phyloP scores from a whole-genome alignment of 2,329 filamentous ascomycete genomes.

The Fusarium stilboides region DNA sequence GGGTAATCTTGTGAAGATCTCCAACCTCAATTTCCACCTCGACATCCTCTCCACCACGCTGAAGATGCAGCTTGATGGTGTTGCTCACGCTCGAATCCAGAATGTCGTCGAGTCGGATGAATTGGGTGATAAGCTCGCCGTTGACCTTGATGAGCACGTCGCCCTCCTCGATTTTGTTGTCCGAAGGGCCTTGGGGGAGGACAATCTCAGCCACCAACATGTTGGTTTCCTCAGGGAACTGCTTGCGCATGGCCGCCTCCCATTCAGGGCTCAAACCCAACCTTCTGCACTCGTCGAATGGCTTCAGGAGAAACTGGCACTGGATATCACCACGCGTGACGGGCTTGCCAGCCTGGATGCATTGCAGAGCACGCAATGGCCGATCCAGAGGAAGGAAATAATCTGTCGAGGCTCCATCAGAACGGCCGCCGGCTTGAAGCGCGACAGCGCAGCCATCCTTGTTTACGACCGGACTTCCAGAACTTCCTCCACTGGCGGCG shows the following conservation, averaged over 20 bases:
- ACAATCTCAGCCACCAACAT: slow-evolving; percentile 98
- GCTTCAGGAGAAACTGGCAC: slow-evolving; percentile 96
- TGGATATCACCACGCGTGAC: slow-evolving; percentile 97
- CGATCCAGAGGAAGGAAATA: slow-evolving; percentile 97
- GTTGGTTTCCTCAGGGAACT: slow-evolving; percentile 93
- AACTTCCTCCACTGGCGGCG: slow-evolving; percentile 95
- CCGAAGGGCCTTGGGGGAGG: slow-evolving; percentile 89
- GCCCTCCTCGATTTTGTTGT: slow-evolving; percentile 91
- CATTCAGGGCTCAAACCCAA: slow-evolving; percentile 87
- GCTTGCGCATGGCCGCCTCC: slow-evolving; percentile 86
- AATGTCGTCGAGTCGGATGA: slow-evolving; percentile 91
- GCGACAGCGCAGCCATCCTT: slow-evolving; percentile 93
- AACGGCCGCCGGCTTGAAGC: slow-evolving; percentile 92
- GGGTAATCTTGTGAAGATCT: slow-evolving; percentile 94
- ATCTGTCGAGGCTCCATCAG: slow-evolving; percentile 95
- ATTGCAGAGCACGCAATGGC: slow-evolving; percentile 87
- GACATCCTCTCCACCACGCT: slow-evolving; percentile 89
- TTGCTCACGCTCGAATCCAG: slow-evolving; percentile 88
- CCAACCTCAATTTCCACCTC: slow-evolving; percentile 88
- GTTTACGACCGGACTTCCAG: slow-evolving; percentile 98
- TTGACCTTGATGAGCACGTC: slow-evolving; percentile 96
- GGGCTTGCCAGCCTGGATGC: slow-evolving; percentile 81
- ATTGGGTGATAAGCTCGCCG: slow-evolving; percentile 91
- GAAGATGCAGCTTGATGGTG: slow-evolving; percentile 84
- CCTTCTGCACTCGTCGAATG: slow-evolving; percentile 95